These are phyloP conservation scores for Whalleya microplaca DNA, from an alignment of 2,329 filamentous ascomycete species.

Conservation along the genomic window DNA sequence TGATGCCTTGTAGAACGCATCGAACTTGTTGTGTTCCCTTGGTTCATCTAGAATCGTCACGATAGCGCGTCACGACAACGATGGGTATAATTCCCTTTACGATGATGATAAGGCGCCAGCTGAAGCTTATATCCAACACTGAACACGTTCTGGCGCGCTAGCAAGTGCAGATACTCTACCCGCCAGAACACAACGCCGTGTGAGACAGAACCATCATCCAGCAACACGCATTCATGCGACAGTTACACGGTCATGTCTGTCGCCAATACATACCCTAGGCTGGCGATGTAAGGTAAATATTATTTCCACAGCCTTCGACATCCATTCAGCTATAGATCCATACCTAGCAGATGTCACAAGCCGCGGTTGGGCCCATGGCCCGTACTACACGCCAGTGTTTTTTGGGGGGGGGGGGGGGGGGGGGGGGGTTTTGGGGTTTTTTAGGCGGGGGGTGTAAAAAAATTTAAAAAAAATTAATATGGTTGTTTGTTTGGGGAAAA, in stretches of 20 bases:
- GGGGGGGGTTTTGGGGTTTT: no score
- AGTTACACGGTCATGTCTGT: slow-evolving; percentile 4
- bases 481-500: no score
- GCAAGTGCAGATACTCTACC: not conserved
- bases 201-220: slow-evolving; percentile 6
- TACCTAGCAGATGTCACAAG: not conserved
- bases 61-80: not conserved
- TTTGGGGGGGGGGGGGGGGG: no score
- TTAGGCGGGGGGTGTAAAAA: no score
- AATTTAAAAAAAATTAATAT: no score
- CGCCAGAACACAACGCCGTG: not conserved
- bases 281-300: not conserved
- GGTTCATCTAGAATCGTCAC: not conserved
- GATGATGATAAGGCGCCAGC: not conserved
- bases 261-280: not conserved
- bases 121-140: not conserved
- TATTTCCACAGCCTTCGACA: not conserved
- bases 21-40: not conserved
- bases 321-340: not conserved
- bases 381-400: not conserved
- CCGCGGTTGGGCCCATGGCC: not conserved
- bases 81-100: not conserved
- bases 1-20: not conserved
- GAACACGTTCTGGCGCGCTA: not conserved
- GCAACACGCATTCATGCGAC: slow-evolving; percentile 1